Evolutionary conservation across 768 basidiomycete genomes (phyloP).

Genomic region (Lentinula boryana): DNA sequence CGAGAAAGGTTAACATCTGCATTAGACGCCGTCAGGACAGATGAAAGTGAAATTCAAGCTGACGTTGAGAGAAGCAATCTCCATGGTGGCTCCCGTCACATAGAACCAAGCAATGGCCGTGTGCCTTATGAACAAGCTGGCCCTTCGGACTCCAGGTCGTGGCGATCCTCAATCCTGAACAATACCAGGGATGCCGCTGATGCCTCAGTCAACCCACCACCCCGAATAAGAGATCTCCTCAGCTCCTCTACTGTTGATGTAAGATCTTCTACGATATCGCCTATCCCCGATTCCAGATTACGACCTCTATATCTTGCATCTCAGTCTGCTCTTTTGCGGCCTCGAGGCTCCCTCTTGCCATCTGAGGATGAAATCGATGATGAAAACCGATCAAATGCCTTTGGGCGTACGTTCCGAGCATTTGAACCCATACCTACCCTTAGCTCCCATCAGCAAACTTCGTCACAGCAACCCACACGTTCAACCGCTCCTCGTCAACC

Average conservation of each 20-base stretch:
- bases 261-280: neutral
- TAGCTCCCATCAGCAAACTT: neutral
- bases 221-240: neutral
- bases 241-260: neutral
- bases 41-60: neutral
- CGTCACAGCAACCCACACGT: too few relatives aligned
- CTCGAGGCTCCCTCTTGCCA: neutral
- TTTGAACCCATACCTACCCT: neutral
- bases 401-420: neutral
- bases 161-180: neutral
- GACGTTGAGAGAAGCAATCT: neutral
- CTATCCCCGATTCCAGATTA: neutral
- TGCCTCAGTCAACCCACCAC: too few relatives aligned
- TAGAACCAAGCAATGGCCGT: neutral
- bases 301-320: neutral
- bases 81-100: neutral
- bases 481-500: neutral
- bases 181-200: neutral
- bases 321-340: neutral
- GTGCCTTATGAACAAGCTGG: neutral
- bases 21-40: constrained; percentile 1
- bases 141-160: neutral
- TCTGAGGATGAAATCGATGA: neutral
- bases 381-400: neutral
- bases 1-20: constrained; percentile 3